Evolutionary conservation across 129 eudicot genomes (phyloP).

Genomic region (Ambrosia artemisiifolia): DNA sequence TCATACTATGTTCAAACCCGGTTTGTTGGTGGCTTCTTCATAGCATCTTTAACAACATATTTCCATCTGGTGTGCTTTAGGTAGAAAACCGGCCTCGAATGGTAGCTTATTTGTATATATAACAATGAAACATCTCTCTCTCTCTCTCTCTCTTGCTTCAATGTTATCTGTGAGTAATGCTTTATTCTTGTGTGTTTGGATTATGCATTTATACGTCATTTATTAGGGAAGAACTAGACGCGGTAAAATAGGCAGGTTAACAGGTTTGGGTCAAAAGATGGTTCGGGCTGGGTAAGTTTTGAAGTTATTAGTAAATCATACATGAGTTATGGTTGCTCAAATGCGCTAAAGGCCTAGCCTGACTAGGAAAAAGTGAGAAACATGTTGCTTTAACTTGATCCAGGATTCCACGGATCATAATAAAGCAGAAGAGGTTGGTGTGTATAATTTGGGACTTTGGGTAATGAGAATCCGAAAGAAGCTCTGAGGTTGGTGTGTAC

Average conservation of each 20-base stretch:
- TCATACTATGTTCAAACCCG: background rate
- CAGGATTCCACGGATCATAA: too few species aligned
- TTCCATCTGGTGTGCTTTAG: too few species aligned
- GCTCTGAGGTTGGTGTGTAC: too few species aligned
- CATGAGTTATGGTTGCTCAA: too few species aligned
- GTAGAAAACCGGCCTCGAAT: background rate
- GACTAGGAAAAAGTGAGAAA: too few species aligned
- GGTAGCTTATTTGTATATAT: slow-evolving; percentile 17
- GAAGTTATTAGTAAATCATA: background rate
- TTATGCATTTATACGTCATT: background rate
- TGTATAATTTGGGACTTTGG: too few species aligned
- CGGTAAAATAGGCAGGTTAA: background rate
- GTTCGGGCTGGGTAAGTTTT: background rate
- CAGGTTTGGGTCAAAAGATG: background rate
- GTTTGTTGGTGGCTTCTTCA: background rate
- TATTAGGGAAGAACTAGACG: background rate
- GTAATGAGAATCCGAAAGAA: too few species aligned
- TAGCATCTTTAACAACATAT: background rate
- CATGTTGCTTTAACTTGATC: too few species aligned
- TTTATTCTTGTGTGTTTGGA: background rate
- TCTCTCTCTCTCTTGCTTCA: background rate
- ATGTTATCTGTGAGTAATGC: background rate
- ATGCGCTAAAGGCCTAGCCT: too few species aligned
- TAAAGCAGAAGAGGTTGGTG: too few species aligned
- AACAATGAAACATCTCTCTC: background rate